phyloP scores from a whole-genome alignment of 192 early-diverging fungal genomes.

The Linnemannia elongata region DNA sequence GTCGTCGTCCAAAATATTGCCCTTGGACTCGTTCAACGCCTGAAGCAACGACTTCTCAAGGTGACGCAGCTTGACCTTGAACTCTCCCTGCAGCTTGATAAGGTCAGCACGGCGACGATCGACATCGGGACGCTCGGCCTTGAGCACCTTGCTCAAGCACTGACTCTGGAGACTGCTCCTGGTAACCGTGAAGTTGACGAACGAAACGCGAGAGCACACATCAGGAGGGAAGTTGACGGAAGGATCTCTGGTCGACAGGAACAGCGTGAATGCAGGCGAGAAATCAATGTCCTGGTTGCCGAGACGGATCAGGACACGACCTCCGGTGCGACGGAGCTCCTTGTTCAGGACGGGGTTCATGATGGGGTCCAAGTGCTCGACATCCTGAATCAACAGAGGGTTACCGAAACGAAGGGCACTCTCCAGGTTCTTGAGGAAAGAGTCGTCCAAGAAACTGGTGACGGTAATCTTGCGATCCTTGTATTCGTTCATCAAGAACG shows the following conservation, averaged over 20 bases:
- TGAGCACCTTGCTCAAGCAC: slow-evolving; percentile 96
- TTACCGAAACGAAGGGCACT: slow-evolving; percentile 98
- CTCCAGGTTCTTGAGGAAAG: slow-evolving; percentile 98
- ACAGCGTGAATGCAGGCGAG: slow-evolving; percentile 95
- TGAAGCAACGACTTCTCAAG: slow-evolving; percentile 95
- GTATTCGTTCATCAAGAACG: slow-evolving; percentile 90
- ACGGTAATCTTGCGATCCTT: slow-evolving; percentile 90
- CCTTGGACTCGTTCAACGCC: slow-evolving; percentile 93
- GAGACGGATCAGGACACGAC: slow-evolving; percentile 94
- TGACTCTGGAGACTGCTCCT: slow-evolving; percentile 96
- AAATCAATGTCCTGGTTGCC: slow-evolving; percentile 99
- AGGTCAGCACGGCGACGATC: slow-evolving; percentile 93
- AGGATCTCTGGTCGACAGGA: slow-evolving; percentile 95
- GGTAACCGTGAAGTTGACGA: slow-evolving; percentile 99
- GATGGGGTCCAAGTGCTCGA: slow-evolving; percentile 97
- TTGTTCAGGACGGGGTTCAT: slow-evolving; percentile 98
- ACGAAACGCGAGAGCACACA: slow-evolving; percentile 96
- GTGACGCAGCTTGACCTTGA: slow-evolving; percentile 91
- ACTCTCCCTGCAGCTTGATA: slow-evolving; percentile 96
- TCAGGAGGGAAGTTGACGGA: slow-evolving; percentile 96
- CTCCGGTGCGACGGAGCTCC: slow-evolving; percentile 95
- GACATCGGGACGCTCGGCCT: slow-evolving; percentile 95
- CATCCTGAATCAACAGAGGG: slow-evolving; percentile 96
- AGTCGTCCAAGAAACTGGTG: slow-evolving; percentile 97
- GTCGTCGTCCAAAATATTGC: slow-evolving; percentile 98